Evolutionary conservation across 2,329 filamentous ascomycete genomes (phyloP).

Genomic region (Arthrobotrys iridis): DNA sequence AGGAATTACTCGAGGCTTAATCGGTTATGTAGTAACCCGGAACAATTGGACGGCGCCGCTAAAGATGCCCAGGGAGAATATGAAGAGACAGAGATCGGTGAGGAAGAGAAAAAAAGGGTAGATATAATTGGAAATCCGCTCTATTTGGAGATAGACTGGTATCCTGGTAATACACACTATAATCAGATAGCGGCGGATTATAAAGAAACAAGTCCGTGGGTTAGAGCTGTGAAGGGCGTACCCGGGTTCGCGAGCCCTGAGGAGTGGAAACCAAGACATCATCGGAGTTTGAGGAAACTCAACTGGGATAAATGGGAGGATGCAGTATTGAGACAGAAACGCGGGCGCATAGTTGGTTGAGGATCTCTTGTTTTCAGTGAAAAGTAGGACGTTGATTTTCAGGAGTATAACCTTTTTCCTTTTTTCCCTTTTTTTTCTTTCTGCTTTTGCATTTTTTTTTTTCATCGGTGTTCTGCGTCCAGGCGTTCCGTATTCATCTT

Average conservation of each 20-base stretch:
- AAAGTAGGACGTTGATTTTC: too few relatives aligned
- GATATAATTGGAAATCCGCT: background rate
- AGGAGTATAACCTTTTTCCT: background rate
- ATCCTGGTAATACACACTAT: slow-evolving; percentile 24
- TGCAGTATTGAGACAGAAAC: background rate
- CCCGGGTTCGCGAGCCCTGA: background rate
- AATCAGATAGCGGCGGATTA: background rate
- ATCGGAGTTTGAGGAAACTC: background rate
- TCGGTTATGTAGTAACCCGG: background rate
- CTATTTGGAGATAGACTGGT: slow-evolving; percentile 15
- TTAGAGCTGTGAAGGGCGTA: background rate
- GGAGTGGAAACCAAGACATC: background rate
- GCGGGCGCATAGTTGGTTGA: background rate
- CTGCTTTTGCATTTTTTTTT: slow-evolving; percentile 2
- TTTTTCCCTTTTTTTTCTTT: slow-evolving; percentile 1
- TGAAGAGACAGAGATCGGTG: background rate
- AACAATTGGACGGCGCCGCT: background rate
- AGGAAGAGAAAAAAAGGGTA: background rate
- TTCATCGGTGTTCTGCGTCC: background rate
- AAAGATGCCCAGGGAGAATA: background rate
- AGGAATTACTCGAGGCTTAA: background rate
- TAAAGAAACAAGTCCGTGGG: background rate
- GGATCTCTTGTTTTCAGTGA: too few relatives aligned
- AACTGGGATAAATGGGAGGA: slow-evolving; percentile 17
- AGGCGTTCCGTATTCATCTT: background rate